Base-by-base conservation (phyloP, 2,329 filamentous ascomycete species). In the Alternaria ethzedia region DNA sequence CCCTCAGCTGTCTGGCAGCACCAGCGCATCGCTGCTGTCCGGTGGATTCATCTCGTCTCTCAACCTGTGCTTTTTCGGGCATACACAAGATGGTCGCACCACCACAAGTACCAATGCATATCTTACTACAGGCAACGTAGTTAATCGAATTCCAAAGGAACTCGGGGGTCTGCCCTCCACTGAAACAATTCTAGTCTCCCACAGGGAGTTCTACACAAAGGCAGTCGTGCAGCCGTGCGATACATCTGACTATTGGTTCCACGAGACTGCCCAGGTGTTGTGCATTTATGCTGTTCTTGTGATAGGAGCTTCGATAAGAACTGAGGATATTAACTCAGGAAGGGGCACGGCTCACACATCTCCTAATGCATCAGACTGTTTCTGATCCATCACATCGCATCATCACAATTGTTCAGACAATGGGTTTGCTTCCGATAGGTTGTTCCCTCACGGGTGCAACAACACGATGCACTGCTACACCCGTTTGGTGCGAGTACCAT, bases 401-500 rank as follows among this genome's bases (percentile, higher is more conserved):
- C 52, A 54, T 32, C 32, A 44, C 30, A 44, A n/a, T 15, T 44
- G n/a, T 43, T 17, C 13, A 54, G 17, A 44, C 12, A 11, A n/a
- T 26, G 32, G 21, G 52, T 9, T 44, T n/a, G 26, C 21, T 26
- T 25, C 13, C 17, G 15, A n/a, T 54, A 54, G 52, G 52, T 23
- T 11, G n/a, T 13, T 26, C 13, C 11, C 17, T 30, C 41, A 41
- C 54, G 54, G 54, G 54, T 57, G 44, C 54, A 50, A 57, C 44
- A 23, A 49, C 10, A n/a, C 54, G 26, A 25, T 46, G 44, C 17
- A 49, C 12, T 50, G 59, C 56, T 57, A 58, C 59, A 61, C 21
- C 59, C 59, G 59, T 52, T 23, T 46, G 23, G 52, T 54, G 47
- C 61, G 46, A 49, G 52, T 61, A 55, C 45, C 7, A 8, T 46